Percentiles rank a stretch among this genome's conserved stretches.
Conservation (phyloP, 2,329 filamentous ascomycete genomes). For the Thielaviopsis populi region DNA sequence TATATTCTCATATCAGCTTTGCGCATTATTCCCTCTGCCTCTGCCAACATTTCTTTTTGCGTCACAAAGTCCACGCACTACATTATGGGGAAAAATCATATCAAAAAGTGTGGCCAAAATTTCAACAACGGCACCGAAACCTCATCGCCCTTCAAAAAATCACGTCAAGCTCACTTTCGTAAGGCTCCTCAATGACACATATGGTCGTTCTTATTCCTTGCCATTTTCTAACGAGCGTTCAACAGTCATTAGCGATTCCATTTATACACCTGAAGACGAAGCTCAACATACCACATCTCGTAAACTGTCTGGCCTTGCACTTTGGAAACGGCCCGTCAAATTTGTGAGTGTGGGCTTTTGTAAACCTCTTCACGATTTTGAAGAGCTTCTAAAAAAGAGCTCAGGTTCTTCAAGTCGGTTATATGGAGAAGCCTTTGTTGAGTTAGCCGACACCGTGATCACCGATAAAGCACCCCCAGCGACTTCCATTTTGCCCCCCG, state of each 20-base stretch:
- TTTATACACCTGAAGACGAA: not conserved
- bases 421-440: not conserved
- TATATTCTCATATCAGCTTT: not conserved
- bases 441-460: not conserved
- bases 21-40: not conserved
- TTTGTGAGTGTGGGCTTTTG: slow-evolving; percentile 41
- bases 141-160: not conserved
- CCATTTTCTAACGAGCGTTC: not conserved
- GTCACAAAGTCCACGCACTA: not conserved
- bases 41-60: not conserved
- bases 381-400: not conserved
- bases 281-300: slow-evolving; percentile 19
- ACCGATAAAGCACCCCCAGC: not conserved
- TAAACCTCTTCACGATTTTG: slow-evolving; percentile 32
- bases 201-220: too few relatives aligned
- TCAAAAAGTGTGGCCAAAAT: not conserved
- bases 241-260: not conserved
- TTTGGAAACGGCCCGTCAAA: slow-evolving; percentile 34
- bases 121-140: not conserved
- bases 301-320: slow-evolving; percentile 25
- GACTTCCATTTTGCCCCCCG: slow-evolving; percentile 5
- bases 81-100: not conserved
- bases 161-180: not conserved
- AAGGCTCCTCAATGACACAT: not conserved
- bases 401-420: not conserved